Evolutionary conservation across 2,329 filamentous ascomycete species (phyloP), one percentile per base, ranked within the genome.

Genomic region (Falciphora oryzae): DNA sequence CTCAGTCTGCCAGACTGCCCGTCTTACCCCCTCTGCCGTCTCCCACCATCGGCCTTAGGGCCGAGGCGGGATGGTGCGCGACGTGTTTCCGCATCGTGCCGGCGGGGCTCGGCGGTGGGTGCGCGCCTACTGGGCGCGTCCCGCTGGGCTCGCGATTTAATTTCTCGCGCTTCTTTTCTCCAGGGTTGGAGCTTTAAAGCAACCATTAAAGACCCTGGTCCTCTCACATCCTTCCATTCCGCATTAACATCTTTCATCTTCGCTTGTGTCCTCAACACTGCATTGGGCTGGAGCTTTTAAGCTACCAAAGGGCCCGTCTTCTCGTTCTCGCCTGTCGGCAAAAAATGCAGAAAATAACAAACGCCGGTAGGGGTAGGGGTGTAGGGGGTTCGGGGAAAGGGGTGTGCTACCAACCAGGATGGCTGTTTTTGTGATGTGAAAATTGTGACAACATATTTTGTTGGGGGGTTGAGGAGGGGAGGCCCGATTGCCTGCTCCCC

Each of bases 221-320:
- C 65, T 68, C 69, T 67, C 70, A 71, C 68, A 68, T 70, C 68
- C 69, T 70, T 68, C 71, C 66, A 69, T 69, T 66, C 72, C 69
- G 65, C 67, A 63, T 67, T 69, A 64, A 67, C 65, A 66, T 71
- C 68, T 61, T 57, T 62, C 61, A 57, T 32, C 60, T 60, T 65
- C 64, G 27, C 57, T 63, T 61, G 56, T 50, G 59, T 59, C 64
- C 18, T 56, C 59, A 53, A 53, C 44, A 53, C 44, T n/a, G 44
- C 44, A 53, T 70, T 74, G 82, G 83, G 81, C 82, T 85, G 83
- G 83, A 85, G 83, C 83, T 85, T 85, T 86, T 78, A 86, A 86
- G 84, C 83, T 82, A 85, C 82, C 84, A 85, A 80, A 79, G 77
- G 80, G 75, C 83, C 81, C 81, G 72, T 70, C 71, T 69, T 65